Evolutionary conservation across 75 land plant species (phyloP).

Genomic region (Isoetes taiwanensis): DNA sequence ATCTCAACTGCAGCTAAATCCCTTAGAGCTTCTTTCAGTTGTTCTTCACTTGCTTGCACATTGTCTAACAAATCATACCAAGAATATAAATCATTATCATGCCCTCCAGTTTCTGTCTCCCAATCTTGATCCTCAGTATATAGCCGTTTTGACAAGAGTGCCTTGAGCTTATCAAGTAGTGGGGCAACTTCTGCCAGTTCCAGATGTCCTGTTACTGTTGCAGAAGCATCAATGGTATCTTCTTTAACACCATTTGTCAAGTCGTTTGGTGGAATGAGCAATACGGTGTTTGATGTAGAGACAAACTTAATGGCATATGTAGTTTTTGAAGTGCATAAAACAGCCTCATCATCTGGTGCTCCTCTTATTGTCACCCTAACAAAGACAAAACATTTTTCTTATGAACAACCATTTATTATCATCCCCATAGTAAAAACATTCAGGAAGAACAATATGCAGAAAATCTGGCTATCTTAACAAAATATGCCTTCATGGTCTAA

Average conservation of each 20-base stretch:
- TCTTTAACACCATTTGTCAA: neutral
- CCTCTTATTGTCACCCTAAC: slow-evolving; percentile 69
- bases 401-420: no score
- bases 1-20: slow-evolving; percentile 71
- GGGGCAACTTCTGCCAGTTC: slow-evolving; percentile 77
- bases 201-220: slow-evolving; percentile 55
- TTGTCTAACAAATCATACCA: slow-evolving; percentile 53
- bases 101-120: slow-evolving; percentile 16
- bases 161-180: slow-evolving; percentile 55
- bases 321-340: slow-evolving; percentile 62
- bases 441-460: no score
- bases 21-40: slow-evolving; percentile 45
- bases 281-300: slow-evolving; percentile 78
- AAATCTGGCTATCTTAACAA: no score
- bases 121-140: slow-evolving; percentile 36
- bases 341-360: slow-evolving; percentile 66
- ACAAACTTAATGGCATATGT: slow-evolving; percentile 86
- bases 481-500: no score
- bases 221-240: slow-evolving; percentile 25
- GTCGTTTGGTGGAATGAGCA: slow-evolving; percentile 59
- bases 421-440: no score
- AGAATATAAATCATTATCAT: slow-evolving; percentile 43
- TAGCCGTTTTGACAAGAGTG: slow-evolving; percentile 36
- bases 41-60: slow-evolving; percentile 77
- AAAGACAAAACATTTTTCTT: no score